Evolutionary conservation across 176 grass and related monocot species (phyloP), one percentile per base, ranked within the genome.

Genomic region (Ensete glaucum): DNA sequence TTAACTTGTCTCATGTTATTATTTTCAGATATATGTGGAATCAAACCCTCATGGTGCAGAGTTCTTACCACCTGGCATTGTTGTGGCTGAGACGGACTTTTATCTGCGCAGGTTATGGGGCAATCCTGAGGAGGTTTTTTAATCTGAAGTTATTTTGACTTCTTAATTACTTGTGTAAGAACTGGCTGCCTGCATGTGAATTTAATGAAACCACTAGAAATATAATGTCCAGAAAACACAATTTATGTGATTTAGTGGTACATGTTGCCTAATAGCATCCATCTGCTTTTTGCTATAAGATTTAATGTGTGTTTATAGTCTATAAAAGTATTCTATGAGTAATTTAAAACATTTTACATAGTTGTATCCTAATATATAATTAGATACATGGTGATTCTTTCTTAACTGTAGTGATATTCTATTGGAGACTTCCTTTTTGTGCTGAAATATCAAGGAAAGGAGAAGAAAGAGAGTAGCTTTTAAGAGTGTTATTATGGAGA

Each of bases 11-110:
- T 25, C 22, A 26, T 29, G 12, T 65, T 65, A 11, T 65, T 21
- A 29, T 2, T 9, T 13, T 9, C 63, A 65, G 63, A 27, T 65
- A 11, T 65, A 65, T 65, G 63, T 29, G 63, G 63, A 65, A 65
- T 65, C 63, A 65, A 65, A 65, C 22, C 63, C 63, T 65, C 24
- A 27, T 65, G 63, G 63, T 26, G 63, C 63, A 65, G 63, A 65
- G 22, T 27, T 65, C 15, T 65, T 65, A 65, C 22, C 63, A 13
- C 63, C 63, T 27, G 63, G 63, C 21, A 65, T 65, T 26, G 63
- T 65, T 65, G 63, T 65, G 22, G 22, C 63, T 26, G 63, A 65
- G 13, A 65, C 63, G 6, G 63, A 65, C 26, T 26, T 65, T 65
- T 27, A 65, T 27, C 22, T 65, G 21, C 63, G 23, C 16, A 65